Conservation (phyloP, 192 early-diverging fungal genomes). For the Coemansia reversa region DNA sequence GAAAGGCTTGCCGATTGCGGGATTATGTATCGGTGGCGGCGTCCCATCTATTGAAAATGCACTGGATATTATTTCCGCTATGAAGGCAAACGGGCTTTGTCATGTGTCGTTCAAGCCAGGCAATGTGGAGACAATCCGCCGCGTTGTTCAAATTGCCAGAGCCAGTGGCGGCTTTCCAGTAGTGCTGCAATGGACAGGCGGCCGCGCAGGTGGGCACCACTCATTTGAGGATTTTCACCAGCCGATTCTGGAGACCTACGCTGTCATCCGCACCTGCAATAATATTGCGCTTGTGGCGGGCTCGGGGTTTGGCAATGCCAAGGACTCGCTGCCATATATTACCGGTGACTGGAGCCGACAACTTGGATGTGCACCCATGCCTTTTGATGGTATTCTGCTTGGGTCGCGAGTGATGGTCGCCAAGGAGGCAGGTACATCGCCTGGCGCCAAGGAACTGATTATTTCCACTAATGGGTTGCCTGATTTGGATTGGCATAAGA, state of each 20-base stretch:
- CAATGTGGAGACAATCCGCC: conserved; percentile 71
- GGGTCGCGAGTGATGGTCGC: conserved; percentile 96
- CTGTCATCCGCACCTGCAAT: conserved; percentile 64
- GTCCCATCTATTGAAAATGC: conserved; percentile 85
- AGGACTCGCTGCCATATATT: conserved; percentile 85
- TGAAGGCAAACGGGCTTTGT: conserved; percentile 71
- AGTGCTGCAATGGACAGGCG: conserved; percentile 95
- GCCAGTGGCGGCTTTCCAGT: conserved; percentile 81
- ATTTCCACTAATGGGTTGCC: conserved; percentile 76
- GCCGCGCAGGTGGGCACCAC: conserved; percentile 93
- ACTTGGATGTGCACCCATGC: conserved; percentile 88
- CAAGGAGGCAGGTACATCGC: conserved; percentile 76
- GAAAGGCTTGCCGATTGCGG: conserved; percentile 89
- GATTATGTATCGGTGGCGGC: conserved; percentile 88
- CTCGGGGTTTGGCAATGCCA: conserved; percentile 85
- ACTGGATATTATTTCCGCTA: conserved; percentile 72
- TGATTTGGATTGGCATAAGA: conserved; percentile 80
- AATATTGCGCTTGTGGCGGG: conserved; percentile 90
- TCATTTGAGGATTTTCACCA: conserved; percentile 94
- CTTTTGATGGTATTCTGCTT: conserved; percentile 90
- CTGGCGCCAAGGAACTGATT: conserved; percentile 80
- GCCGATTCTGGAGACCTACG: conserved; percentile 75
- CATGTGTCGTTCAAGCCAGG: conserved; percentile 86
- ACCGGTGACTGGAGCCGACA: conserved; percentile 82
- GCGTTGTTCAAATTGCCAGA: conserved; percentile 82